Evolutionary conservation across 75 land plant species (phyloP).

Genomic region (Selaginella moellendorffii): DNA sequence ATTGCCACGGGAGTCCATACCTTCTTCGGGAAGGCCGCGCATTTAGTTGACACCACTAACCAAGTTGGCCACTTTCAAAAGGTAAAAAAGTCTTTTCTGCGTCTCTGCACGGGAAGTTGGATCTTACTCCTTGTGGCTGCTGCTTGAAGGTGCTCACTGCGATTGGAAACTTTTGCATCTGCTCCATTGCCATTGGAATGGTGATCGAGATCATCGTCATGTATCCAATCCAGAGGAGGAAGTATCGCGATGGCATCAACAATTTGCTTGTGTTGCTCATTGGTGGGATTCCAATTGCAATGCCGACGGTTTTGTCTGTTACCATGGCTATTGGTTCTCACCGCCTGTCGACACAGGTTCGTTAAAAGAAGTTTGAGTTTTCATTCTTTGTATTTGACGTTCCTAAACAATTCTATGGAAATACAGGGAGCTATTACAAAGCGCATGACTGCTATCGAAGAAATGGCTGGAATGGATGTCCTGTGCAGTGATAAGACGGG

Average conservation of each 20-base stretch:
- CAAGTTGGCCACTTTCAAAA: conserved; percentile 21
- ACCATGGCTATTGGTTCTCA: conserved; percentile 69
- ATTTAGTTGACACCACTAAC: conserved; percentile 15
- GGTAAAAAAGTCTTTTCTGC: too few relatives aligned
- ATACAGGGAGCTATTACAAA: conserved; percentile 59
- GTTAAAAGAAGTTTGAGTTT: too few relatives aligned
- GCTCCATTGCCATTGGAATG: conserved; percentile 58
- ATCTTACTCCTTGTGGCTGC: background rate
- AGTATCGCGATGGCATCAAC: conserved; percentile 48
- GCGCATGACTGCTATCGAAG: conserved; percentile 69
- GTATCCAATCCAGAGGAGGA: conserved; percentile 42
- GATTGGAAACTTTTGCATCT: conserved; percentile 62
- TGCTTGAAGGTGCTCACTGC: conserved; percentile 46
- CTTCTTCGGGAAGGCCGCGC: conserved; percentile 20
- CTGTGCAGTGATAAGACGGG: conserved; percentile 66
- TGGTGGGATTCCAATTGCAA: conserved; percentile 66
- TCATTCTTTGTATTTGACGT: too few relatives aligned
- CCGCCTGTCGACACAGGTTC: conserved; percentile 56
- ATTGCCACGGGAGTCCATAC: conserved; percentile 32
- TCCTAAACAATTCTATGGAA: background rate
- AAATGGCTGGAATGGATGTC: conserved; percentile 59
- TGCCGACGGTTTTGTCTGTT: conserved; percentile 62
- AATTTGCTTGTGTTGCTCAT: conserved; percentile 55
- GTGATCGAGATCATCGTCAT: conserved; percentile 58
- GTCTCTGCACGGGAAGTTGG: too few relatives aligned